These are phyloP conservation scores for Chrysanthemum seticuspe DNA, from an alignment of 129 eudicot species.

Conservation along the genomic window DNA sequence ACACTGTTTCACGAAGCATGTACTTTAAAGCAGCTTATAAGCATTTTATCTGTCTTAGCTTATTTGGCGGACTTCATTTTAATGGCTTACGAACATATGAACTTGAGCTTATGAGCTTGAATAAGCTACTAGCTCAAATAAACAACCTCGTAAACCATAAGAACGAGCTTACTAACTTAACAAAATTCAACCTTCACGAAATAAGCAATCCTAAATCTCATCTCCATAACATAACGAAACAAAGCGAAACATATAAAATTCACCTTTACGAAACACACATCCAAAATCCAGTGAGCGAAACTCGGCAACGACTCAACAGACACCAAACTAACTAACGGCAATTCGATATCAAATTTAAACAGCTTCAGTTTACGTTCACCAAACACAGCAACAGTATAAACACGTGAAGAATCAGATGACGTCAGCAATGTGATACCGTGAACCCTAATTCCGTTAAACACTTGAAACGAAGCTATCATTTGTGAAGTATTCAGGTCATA, in stretches of 20 bases:
- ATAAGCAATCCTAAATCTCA: too few relatives aligned
- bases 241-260: not conserved
- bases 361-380: slow-evolving; percentile 84
- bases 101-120: too few relatives aligned
- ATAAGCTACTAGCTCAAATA: too few relatives aligned
- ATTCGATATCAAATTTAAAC: slow-evolving; percentile 37
- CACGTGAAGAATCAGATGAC: slow-evolving; percentile 2
- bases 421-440: slow-evolving; percentile 61
- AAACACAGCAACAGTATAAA: slow-evolving; percentile 53
- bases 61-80: too few relatives aligned
- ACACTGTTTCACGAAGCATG: too few relatives aligned
- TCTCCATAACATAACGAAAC: not conserved
- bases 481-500: slow-evolving; percentile 57
- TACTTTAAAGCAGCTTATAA: too few relatives aligned
- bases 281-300: slow-evolving; percentile 83
- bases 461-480: slow-evolving; percentile 58
- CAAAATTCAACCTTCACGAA: too few relatives aligned
- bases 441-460: slow-evolving; percentile 85
- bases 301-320: slow-evolving; percentile 55
- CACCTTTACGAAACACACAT: slow-evolving; percentile 79
- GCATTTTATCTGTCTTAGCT: too few relatives aligned
- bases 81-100: too few relatives aligned
- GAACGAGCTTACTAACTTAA: too few relatives aligned
- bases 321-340: slow-evolving; percentile 28
- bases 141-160: too few relatives aligned